Evolutionary conservation across 495 filamentous ascomycete genomes (phyloP).

Genomic region (Aspergillus nidulans): DNA sequence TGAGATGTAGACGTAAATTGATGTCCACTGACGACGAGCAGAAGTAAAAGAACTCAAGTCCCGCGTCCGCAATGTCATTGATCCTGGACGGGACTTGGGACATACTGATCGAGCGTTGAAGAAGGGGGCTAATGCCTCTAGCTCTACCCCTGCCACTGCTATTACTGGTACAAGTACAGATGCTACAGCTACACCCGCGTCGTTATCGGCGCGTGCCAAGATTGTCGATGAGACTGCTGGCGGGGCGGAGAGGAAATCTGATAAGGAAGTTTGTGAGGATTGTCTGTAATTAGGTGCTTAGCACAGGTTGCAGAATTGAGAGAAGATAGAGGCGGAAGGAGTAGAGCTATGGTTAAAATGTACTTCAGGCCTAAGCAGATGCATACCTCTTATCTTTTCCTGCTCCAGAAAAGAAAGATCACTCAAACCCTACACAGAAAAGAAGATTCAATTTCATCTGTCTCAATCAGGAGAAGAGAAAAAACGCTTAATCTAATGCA

Average conservation of each 20-base stretch:
- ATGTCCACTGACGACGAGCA: conserved; percentile 18
- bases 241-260: not conserved
- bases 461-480: not conserved
- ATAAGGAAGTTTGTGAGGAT: not conserved
- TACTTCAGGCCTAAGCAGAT: too few species aligned
- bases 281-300: not conserved
- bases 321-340: too few species aligned
- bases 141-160: not conserved
- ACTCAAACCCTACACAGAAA: too few species aligned
- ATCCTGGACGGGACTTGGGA: conserved; percentile 71
- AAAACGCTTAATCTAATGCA: too few species aligned
- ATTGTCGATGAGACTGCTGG: conserved; percentile 28
- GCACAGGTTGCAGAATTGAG: too few species aligned
- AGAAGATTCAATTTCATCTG: too few species aligned
- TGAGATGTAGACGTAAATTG: not conserved
- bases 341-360: too few species aligned
- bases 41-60: conserved; percentile 89
- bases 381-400: too few species aligned
- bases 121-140: conserved; percentile 6
- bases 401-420: too few species aligned
- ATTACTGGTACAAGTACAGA: not conserved
- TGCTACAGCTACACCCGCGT: not conserved
- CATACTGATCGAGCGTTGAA: conserved; percentile 67
- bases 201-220: conserved; percentile 30
- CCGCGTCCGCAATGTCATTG: conserved; percentile 76